Base-by-base conservation (phyloP, 495 filamentous ascomycete species). In the Aspergillus sparsus region DNA sequence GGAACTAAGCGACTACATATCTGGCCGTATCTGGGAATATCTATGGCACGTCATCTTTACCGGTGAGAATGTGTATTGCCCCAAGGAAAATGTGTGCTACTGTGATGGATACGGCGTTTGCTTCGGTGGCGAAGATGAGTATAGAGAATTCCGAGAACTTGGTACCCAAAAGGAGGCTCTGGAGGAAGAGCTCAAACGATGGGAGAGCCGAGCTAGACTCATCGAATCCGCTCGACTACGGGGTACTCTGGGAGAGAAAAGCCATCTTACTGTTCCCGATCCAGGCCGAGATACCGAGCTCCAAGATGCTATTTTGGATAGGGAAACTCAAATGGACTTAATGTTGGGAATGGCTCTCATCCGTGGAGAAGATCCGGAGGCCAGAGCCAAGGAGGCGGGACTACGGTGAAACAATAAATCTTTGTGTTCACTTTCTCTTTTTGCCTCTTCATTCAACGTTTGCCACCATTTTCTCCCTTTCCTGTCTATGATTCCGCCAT, bases 51-150 rank as follows among this genome's bases (percentile, higher is more conserved):
- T 79, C 60, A 72, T 91, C n/a, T 91, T 91, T 62, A 81, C 81
- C 3, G 77, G 80, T 8, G 47, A 84, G 34, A 74, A 79, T 7
- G 74, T 84, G 8, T 68, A 81, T 42, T 92, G 89, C 65, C 86
- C 87, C 11, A 74, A 74, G 18, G 83, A 88, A 71, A 81, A 86
- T 65, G 71, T 87, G 0, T 93, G 90, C 70, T 89, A 90, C 55
- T 93, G 90, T 67, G 87, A 90, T 59, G 87, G 84, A 15, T 93
- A 86, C 52, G 89, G 89, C 0, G 75, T 87, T n/a, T 93, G 90
- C 65, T 93, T 92, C 63, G 89, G 85, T 6, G 80, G 82, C 1
- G 77, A 82, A 16, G 71, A 77, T 0, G 69, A 81, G 55, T 89
- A 80, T 45, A 66, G 79, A 8, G 64, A 67, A 0, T 90, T 77